Percentiles rank a stretch among this genome's conserved stretches.
These are phyloP conservation scores for Phytophthora pini DNA, from an alignment of 352 stramenopile species.

Conservation along the genomic window DNA sequence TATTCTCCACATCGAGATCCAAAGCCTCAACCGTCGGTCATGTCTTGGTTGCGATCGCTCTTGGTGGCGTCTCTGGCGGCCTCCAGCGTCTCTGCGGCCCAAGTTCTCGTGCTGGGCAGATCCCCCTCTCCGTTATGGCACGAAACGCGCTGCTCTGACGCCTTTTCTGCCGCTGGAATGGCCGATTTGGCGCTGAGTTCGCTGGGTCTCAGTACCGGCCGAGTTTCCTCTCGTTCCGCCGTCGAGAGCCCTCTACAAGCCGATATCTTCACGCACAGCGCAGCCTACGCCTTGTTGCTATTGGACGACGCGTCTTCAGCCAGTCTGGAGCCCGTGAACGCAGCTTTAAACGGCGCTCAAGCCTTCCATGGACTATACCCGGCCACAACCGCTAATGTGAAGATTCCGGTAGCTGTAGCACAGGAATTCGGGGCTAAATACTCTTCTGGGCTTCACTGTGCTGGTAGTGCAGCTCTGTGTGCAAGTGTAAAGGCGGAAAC, in stretches of 20 bases:
- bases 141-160: slow-evolving; percentile 10
- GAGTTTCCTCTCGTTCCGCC: slow-evolving; percentile 26
- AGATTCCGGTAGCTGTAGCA: slow-evolving; percentile 37
- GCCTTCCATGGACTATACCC: slow-evolving; percentile 46
- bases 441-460: slow-evolving; percentile 30
- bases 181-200: slow-evolving; percentile 47
- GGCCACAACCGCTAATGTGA: slow-evolving; percentile 16
- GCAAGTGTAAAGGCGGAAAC: slow-evolving; percentile 17
- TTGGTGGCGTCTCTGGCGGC: slow-evolving; percentile 15
- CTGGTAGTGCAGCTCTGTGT: slow-evolving; percentile 38
- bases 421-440: slow-evolving; percentile 33
- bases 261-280: slow-evolving; percentile 47
- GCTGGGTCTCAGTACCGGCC: slow-evolving; percentile 37
- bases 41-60: slow-evolving; percentile 26
- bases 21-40: slow-evolving; percentile 28
- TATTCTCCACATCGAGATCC: slow-evolving; percentile 22
- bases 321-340: slow-evolving; percentile 31
- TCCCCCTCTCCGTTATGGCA: slow-evolving; percentile 29
- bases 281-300: slow-evolving; percentile 44
- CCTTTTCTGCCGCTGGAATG: slow-evolving; percentile 44
- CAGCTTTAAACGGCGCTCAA: slow-evolving; percentile 15
- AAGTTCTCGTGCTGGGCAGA: slow-evolving; percentile 40
- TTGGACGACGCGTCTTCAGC: slow-evolving; percentile 30
- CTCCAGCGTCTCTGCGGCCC: slow-evolving; percentile 19
- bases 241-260: slow-evolving; percentile 45